phyloP scores from a whole-genome alignment of 331 rosid species.

The Pyrus hybrid region DNA sequence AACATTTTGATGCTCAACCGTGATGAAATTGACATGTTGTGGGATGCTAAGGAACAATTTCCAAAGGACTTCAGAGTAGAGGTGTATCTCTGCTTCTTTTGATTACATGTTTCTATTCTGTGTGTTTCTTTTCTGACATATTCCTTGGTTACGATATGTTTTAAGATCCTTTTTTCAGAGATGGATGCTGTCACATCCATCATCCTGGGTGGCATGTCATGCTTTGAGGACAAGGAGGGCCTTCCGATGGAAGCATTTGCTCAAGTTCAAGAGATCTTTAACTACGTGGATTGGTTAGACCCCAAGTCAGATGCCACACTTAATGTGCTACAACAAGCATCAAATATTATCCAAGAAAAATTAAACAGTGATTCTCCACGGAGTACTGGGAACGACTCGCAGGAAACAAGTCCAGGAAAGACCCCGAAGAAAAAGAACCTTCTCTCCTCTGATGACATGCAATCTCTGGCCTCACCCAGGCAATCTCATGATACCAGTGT shows the following conservation, averaged over 20 bases:
- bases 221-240: constrained; percentile 85
- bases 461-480: constrained; percentile 24
- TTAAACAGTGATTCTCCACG: constrained; percentile 31
- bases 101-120: constrained; percentile 7
- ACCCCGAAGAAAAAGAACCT: constrained; percentile 17
- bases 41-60: constrained; percentile 69
- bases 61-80: constrained; percentile 86
- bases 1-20: constrained; percentile 79
- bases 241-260: constrained; percentile 93
- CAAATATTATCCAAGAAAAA: constrained; percentile 36
- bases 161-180: constrained; percentile 87
- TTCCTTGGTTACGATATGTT: constrained; percentile 28
- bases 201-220: constrained; percentile 33
- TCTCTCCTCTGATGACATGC: constrained; percentile 5
- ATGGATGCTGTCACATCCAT: constrained; percentile 69
- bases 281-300: constrained; percentile 81
- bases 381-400: constrained; percentile 23
- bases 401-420: constrained; percentile 29
- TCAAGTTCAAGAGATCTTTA: constrained; percentile 88
- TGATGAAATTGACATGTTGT: constrained; percentile 74
- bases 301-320: constrained; percentile 61
- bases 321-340: constrained; percentile 56
- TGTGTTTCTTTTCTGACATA: constrained; percentile 9
- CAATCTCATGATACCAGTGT: constrained; percentile 20
- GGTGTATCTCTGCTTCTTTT: constrained; percentile 40